phyloP scores from a whole-genome alignment of 2,329 filamentous ascomycete genomes.

The Talaromyces sp. region DNA sequence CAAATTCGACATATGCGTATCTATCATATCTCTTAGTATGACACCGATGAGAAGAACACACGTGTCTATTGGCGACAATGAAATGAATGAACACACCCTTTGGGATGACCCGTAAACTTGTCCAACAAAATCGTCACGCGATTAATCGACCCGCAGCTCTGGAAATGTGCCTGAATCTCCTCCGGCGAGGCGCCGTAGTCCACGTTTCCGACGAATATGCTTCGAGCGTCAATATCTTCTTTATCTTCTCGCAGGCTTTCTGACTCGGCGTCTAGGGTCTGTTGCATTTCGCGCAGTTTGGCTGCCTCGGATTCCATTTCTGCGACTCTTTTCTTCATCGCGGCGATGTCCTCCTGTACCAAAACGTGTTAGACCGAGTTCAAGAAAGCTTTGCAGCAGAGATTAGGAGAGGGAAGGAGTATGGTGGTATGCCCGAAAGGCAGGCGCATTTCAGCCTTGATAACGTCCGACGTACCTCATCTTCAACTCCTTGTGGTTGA shows the following conservation, averaged over 20 bases:
- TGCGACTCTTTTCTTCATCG: slow-evolving; percentile 80
- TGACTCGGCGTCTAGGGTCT: slow-evolving; percentile 76
- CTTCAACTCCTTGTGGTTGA: slow-evolving; percentile 42
- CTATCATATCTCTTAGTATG: slow-evolving; percentile 49
- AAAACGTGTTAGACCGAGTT: neutral
- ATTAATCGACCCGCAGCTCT: slow-evolving; percentile 95
- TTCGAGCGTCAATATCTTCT: slow-evolving; percentile 90
- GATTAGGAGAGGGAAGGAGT: neutral
- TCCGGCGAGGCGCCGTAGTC: slow-evolving; percentile 96
- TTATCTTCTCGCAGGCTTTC: slow-evolving; percentile 85
- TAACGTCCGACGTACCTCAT: slow-evolving; percentile 36
- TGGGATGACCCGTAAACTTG: slow-evolving; percentile 98
- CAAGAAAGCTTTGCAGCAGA: neutral
- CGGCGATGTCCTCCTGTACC: slow-evolving; percentile 69
- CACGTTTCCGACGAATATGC: slow-evolving; percentile 97
- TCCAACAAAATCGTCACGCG: slow-evolving; percentile 95
- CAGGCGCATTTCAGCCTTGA: neutral
- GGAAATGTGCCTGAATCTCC: slow-evolving; percentile 97
- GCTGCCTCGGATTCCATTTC: slow-evolving; percentile 90
- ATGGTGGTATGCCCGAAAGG: neutral
- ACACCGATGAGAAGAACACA: neutral
- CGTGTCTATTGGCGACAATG: slow-evolving; percentile 16
- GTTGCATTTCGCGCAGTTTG: slow-evolving; percentile 83
- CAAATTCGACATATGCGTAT: slow-evolving; percentile 98
- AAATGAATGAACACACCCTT: slow-evolving; percentile 66